Percentiles rank a stretch among this genome's conserved stretches.
phyloP scores from a whole-genome alignment of 2,329 filamentous ascomycete genomes.

The Bipolaris gigantea region DNA sequence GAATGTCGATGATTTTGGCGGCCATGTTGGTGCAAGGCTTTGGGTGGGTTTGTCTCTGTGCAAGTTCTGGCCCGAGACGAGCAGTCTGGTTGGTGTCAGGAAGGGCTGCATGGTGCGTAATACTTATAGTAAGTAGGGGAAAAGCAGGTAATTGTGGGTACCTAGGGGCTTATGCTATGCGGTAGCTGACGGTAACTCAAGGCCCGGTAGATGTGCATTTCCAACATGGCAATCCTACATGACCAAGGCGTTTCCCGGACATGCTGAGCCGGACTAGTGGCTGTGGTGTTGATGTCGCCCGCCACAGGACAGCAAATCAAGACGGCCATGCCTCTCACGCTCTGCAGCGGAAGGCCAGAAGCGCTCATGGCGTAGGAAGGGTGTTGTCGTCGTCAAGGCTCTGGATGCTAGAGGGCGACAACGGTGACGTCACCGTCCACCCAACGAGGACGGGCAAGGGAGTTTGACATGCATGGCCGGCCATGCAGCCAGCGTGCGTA shows the following conservation, averaged over 20 bases:
- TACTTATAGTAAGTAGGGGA: constrained; percentile 29
- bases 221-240: constrained; percentile 11
- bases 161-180: constrained; percentile 16
- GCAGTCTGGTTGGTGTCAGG: constrained; percentile 8
- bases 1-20: constrained; percentile 80
- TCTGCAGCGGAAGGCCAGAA: constrained; percentile 25
- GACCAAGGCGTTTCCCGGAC: constrained; percentile 18
- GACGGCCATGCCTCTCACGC: constrained; percentile 21
- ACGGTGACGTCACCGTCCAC: constrained; percentile 8
- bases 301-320: constrained; percentile 32
- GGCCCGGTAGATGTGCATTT: constrained; percentile 18
- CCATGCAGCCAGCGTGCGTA: not conserved
- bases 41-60: constrained; percentile 13
- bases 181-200: constrained; percentile 23
- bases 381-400: not conserved
- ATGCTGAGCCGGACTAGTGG: constrained; percentile 23
- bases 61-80: constrained; percentile 13
- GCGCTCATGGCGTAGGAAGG: constrained; percentile 5
- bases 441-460: not conserved
- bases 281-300: constrained; percentile 9
- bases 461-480: not conserved
- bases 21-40: constrained; percentile 25
- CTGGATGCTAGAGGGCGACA: not conserved
- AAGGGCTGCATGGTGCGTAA: constrained; percentile 20
- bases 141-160: constrained; percentile 24